Base-by-base conservation (phyloP, 1,139 yeast genomes). In the Arxiozyma bovina region DNA sequence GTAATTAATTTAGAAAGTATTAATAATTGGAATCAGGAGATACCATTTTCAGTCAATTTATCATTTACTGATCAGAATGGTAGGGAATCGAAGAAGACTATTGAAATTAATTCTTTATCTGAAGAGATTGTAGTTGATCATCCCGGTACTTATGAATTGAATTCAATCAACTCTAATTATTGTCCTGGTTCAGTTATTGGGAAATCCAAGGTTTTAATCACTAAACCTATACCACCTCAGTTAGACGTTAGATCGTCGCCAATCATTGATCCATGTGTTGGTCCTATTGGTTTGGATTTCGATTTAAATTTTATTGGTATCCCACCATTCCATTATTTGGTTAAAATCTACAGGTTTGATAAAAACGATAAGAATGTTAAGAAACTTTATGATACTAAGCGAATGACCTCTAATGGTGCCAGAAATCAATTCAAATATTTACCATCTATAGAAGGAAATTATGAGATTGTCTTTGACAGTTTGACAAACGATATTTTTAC, bases 181-280 rank as follows among this genome's bases (percentile, higher is more conserved):
- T 93, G 99, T 72, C 74, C 79, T 0, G 90, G 96, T 53, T 73
- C 77, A 17, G 75, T 83, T 45, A 67, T 72, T 50, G 79, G 79
- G 54, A 73, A 78, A 20, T 69, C 80, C 1, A 66, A 71, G 20
- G 72, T 80, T 41, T 59, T 76, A 15, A 77, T 80, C 1, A 73
- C 83, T 0, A 73, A 74, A 49, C 82, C 85, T 3, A 70, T 75
- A 7, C 72, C 81, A 22, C 93, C 93, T 2, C 69, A 66, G 55
- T 77, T 82, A 61, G 73, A 67, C 53, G 81, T 86, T 6, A 59
- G 66, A 4, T 79, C 87, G 0, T 73, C 75, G 3, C 83, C 90
- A 2, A 81, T 91, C 2, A 74, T 82, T 42, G 98, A 93, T 64
- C 81, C 85, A 56, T 93, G 99, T 73, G 87, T 94, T 41, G 99